Evolutionary conservation across 352 stramenopile genomes (phyloP).

Genomic region (Pythium folliculosum): DNA sequence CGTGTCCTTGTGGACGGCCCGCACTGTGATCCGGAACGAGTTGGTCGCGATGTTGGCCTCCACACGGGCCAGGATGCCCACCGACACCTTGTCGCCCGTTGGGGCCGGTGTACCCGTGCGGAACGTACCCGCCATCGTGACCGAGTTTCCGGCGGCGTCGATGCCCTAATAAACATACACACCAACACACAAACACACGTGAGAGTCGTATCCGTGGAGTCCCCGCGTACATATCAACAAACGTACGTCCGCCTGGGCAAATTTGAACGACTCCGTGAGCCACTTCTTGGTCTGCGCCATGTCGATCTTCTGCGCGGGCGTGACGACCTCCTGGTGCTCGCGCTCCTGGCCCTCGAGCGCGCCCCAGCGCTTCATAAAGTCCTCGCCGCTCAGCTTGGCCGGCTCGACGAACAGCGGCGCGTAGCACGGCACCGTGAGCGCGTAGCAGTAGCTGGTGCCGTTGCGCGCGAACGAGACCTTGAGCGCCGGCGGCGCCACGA

Average conservation of each 20-base stretch:
- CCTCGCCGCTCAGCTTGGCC: conserved; percentile 86
- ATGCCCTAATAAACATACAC: conserved; percentile 33
- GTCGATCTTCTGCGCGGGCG: conserved; percentile 79
- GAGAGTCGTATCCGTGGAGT: too few species aligned
- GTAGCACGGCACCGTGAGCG: conserved; percentile 81
- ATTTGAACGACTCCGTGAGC: conserved; percentile 88
- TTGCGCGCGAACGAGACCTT: conserved; percentile 84
- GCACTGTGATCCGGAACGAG: conserved; percentile 89
- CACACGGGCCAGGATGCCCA: conserved; percentile 91
- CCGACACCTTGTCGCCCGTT: conserved; percentile 93
- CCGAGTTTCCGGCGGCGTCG: conserved; percentile 77
- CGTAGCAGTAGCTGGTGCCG: conserved; percentile 72
- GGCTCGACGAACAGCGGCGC: conserved; percentile 93
- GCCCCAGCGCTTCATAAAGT: conserved; percentile 93
- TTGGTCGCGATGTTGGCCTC: conserved; percentile 85
- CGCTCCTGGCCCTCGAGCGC: conserved; percentile 90
- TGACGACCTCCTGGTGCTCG: conserved; percentile 92
- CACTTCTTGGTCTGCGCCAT: conserved; percentile 80
- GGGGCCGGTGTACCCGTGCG: conserved; percentile 86
- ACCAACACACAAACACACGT: too few species aligned
- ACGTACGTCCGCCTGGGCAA: conserved; percentile 80
- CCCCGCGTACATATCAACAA: too few species aligned
- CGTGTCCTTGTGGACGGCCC: conserved; percentile 90
- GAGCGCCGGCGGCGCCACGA: conserved; percentile 87
- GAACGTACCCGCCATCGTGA: conserved; percentile 92